A percentile compares a stretch with the other conserved stretches of the same genome.
Conservation (phyloP, 106 monocot genomes). For the Xerophyta viscosa region DNA sequence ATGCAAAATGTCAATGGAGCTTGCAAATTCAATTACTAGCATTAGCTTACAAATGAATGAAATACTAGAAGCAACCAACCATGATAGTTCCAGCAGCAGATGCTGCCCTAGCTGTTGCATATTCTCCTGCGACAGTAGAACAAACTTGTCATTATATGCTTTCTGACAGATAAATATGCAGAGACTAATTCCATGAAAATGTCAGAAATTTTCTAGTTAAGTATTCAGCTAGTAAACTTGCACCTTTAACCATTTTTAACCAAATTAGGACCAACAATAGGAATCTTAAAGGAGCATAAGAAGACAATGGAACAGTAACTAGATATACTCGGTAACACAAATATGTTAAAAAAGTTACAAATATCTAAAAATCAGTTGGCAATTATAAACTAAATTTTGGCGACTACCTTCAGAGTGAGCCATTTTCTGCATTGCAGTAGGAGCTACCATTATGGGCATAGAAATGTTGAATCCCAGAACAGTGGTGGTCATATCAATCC, state of each 20-base stretch:
- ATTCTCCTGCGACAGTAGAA: slow-evolving; percentile 50
- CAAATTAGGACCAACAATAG: no score
- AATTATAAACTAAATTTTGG: no score
- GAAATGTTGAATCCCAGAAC: slow-evolving; percentile 75
- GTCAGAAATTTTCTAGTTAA: background rate
- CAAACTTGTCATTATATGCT: background rate
- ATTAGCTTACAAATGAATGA: background rate
- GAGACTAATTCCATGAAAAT: background rate
- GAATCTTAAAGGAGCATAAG: no score
- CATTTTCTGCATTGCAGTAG: slow-evolving; percentile 83
- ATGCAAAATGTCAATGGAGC: no score
- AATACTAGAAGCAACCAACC: slow-evolving; percentile 26
- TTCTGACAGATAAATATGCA: background rate
- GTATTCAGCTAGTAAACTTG: no score
- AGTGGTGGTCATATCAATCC: slow-evolving; percentile 75
- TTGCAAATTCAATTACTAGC: no score
- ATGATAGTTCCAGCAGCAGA: slow-evolving; percentile 81
- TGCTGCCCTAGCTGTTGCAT: slow-evolving; percentile 90
- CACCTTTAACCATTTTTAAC: no score
- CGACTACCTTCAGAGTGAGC: slow-evolving; percentile 89
- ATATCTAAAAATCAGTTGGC: background rate
- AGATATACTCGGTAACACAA: no score
- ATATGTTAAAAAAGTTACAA: no score
- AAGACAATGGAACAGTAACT: no score
- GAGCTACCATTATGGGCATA: slow-evolving; percentile 93